phyloP scores from a whole-genome alignment of 495 filamentous ascomycete species.

The Talaromyces liani region DNA sequence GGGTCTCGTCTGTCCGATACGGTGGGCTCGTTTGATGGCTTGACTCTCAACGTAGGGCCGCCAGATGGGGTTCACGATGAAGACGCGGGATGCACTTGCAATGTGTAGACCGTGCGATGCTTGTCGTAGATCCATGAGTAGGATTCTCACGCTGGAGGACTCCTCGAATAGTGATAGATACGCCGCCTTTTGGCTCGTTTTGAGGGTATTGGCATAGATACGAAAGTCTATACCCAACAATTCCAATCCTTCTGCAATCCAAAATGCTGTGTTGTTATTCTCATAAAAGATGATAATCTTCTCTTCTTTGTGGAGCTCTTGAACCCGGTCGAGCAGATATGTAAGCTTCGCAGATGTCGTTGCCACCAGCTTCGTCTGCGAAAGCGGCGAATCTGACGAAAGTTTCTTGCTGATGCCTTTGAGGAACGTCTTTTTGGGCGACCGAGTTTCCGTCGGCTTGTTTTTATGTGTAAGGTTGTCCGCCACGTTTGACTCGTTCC shows the following conservation, averaged over 20 bases:
- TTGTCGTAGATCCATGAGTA: slow-evolving; percentile 85
- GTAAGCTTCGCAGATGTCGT: slow-evolving; percentile 83
- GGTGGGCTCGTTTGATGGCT: slow-evolving; percentile 82
- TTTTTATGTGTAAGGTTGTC: slow-evolving; percentile 13
- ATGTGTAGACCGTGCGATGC: slow-evolving; percentile 86
- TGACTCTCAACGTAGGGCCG: slow-evolving; percentile 83
- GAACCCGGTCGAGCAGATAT: slow-evolving; percentile 69
- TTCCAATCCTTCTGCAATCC: slow-evolving; percentile 77
- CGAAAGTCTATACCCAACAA: slow-evolving; percentile 65
- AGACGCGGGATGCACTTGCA: slow-evolving; percentile 74
- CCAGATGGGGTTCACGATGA: slow-evolving; percentile 85
- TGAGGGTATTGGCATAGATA: slow-evolving; percentile 74
- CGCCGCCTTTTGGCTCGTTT: slow-evolving; percentile 49
- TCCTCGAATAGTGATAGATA: slow-evolving; percentile 76
- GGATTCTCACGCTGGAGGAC: slow-evolving; percentile 53
- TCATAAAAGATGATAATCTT: slow-evolving; percentile 96
- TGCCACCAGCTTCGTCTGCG: slow-evolving; percentile 58
- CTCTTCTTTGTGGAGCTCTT: slow-evolving; percentile 57
- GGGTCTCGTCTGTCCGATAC: slow-evolving; percentile 74
- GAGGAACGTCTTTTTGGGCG: slow-evolving; percentile 27
- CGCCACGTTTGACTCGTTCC: slow-evolving; percentile 1
- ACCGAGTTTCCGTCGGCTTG: slow-evolving; percentile 21
- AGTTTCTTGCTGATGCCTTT: slow-evolving; percentile 29
- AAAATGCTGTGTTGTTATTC: slow-evolving; percentile 72
- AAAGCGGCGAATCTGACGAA: slow-evolving; percentile 44